Evolutionary conservation across 257 asterid genomes (phyloP), one percentile per base, ranked within the genome.

Genomic region (Solanum ossicruentum): DNA sequence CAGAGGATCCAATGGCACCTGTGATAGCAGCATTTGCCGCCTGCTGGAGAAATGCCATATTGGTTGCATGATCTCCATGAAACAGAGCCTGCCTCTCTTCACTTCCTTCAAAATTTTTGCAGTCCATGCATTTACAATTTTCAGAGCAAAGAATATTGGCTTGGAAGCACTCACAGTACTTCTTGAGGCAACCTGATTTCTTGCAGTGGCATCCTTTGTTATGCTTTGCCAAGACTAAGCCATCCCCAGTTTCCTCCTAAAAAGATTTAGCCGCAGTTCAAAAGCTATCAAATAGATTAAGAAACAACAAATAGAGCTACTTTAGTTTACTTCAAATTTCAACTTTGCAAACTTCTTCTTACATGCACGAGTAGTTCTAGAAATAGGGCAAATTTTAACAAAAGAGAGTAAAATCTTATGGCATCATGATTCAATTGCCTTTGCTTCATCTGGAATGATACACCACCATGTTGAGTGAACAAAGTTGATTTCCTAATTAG

Each of bases 11-110:
- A 79, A 95, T 91, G 84, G 98, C 97, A 86, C 97, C 99, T 1
- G 98, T 93, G 78, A 95, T 94, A 82, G 99, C 99, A 88, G 98
- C 97, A 95, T 95, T 95, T 63, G 99, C 98, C 36, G 97, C 97
- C 90, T 95, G 98, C 91, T 95, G 99, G 81, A 94, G 88, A 86
- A 90, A 89, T 65, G 91, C 88, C 52, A 91, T 89, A 87, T 91
- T 94, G 87, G 91, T 91, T 87, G 94, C 93, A 88, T 93, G 94
- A 83, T 91, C 97, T 86, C 95, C 97, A 83, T 94, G 97, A 89
- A 91, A 92, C 63, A 95, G 94, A 87, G 98, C 95, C 87, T 92
- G 97, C 71, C 99, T 91, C 86, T 94, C 99, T 90, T 94, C 97
- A 84, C 98, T 93, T 88, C 97, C 99, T 86, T 95, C 99, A 84